Evolutionary conservation across 352 stramenopile genomes (phyloP), one percentile per base, ranked within the genome.

Genomic region (Pelagophyceae sp.): DNA sequence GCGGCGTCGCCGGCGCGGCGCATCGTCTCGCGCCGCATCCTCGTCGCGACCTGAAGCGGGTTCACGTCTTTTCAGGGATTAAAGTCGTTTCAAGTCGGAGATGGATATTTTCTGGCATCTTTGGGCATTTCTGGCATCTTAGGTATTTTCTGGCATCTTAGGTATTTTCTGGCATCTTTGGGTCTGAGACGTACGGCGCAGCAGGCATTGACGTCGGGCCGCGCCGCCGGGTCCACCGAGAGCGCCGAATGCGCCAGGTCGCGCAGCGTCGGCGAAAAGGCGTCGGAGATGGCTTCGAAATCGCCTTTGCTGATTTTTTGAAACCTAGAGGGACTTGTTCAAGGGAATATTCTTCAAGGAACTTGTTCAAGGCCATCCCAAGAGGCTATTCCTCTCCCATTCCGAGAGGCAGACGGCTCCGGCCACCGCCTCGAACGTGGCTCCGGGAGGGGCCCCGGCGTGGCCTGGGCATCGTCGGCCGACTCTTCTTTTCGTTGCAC

Each of bases 291-390:
- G 1, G 76, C 64, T n/a, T 60, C 75, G 72, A 80, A 89, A 17
- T 83, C 80, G 32, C 79, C 83, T 1, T 69, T 72, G 0, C 61
- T 69, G 69, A 90, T 89, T 79, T 97, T 97, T 78, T 95, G 81
- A 76, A 97, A 97, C n/a, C n/a, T n/a, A n/a, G 25, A 97, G 83
- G 0, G 88, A 87, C 33, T 92, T n/a, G n/a, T n/a, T n/a, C n/a
- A n/a, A n/a, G n/a, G n/a, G n/a, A n/a, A n/a, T n/a, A n/a, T n/a
- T n/a, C n/a, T n/a, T n/a, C n/a, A n/a, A n/a, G n/a, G n/a, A n/a
- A n/a, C n/a, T n/a, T n/a, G n/a, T n/a, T n/a, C n/a, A n/a, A n/a
- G n/a, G n/a, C n/a, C n/a, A n/a, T n/a, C n/a, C n/a, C n/a, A n/a
- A n/a, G n/a, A n/a, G n/a, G n/a, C n/a, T n/a, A n/a, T n/a, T n/a